These are phyloP conservation scores for Cetradonia linearis DNA, from an alignment of 495 filamentous ascomycete species.

Conservation along the genomic window DNA sequence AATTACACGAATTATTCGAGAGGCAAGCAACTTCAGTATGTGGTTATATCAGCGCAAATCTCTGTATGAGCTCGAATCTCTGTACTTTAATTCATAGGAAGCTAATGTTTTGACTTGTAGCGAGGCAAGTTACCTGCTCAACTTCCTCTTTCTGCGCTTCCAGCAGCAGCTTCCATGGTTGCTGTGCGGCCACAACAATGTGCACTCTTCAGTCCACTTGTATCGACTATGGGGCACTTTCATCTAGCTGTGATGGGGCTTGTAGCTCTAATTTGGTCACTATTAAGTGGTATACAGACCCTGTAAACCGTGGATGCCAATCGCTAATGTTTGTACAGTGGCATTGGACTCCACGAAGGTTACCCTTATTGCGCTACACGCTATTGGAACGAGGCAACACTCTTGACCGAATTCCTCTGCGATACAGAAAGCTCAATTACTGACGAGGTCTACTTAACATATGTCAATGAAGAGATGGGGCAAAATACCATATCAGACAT, in stretches of 20 bases:
- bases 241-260: not conserved
- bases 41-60: not conserved
- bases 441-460: not conserved
- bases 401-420: not conserved
- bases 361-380: not conserved
- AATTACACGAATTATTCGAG: not conserved
- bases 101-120: not conserved
- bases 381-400: not conserved
- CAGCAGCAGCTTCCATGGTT: not conserved
- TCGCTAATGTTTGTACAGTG: not conserved
- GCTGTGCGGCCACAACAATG: not conserved
- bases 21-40: not conserved
- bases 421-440: not conserved
- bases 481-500: not conserved
- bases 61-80: not conserved
- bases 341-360: too few species aligned
- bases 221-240: not conserved
- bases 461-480: not conserved
- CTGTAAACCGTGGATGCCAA: not conserved
- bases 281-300: not conserved
- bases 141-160: not conserved
- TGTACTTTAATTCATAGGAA: not conserved
- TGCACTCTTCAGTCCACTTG: not conserved
- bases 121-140: not conserved
- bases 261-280: not conserved